phyloP scores from a whole-genome alignment of 1,284 basidiomycete genomes.

The Serendipita sp. region DNA sequence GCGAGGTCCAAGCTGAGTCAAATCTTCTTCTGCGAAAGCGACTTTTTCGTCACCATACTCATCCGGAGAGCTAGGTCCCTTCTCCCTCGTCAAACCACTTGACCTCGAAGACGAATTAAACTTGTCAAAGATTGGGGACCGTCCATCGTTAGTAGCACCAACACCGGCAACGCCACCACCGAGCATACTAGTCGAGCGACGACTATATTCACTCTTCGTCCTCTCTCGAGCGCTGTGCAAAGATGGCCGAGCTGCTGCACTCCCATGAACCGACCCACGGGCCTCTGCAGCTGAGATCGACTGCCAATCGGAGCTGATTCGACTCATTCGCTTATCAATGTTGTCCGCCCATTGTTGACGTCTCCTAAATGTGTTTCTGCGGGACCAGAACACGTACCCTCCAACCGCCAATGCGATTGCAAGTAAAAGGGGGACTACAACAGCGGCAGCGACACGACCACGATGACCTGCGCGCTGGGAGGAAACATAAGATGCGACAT shows the following conservation, averaged over 20 bases:
- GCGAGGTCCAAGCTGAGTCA: not conserved
- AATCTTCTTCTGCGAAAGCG: not conserved
- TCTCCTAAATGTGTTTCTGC: conserved; percentile 43
- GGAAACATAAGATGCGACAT: not conserved
- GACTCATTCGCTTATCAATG: conserved; percentile 72
- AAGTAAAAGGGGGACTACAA: conserved; percentile 57
- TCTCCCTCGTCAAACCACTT: too few species aligned
- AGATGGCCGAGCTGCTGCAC: conserved; percentile 28
- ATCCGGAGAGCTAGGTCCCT: not conserved
- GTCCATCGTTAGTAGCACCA: not conserved
- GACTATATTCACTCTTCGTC: not conserved
- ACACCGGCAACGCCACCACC: not conserved
- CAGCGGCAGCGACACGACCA: conserved; percentile 64
- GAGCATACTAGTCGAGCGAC: not conserved
- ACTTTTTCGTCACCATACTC: not conserved
- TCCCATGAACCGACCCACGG: conserved; percentile 15
- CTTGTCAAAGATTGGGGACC: not conserved
- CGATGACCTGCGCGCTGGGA: conserved; percentile 26
- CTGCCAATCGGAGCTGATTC: conserved; percentile 63
- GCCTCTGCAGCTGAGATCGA: conserved; percentile 58
- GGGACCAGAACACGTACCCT: conserved; percentile 43
- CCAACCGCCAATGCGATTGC: conserved; percentile 27
- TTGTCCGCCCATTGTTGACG: conserved; percentile 53
- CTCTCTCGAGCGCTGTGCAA: not conserved
- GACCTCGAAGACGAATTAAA: not conserved